These are phyloP conservation scores for Pseudonitzschia multistriata DNA, from an alignment of 108 stramenopile genomes.

Conservation along the genomic window DNA sequence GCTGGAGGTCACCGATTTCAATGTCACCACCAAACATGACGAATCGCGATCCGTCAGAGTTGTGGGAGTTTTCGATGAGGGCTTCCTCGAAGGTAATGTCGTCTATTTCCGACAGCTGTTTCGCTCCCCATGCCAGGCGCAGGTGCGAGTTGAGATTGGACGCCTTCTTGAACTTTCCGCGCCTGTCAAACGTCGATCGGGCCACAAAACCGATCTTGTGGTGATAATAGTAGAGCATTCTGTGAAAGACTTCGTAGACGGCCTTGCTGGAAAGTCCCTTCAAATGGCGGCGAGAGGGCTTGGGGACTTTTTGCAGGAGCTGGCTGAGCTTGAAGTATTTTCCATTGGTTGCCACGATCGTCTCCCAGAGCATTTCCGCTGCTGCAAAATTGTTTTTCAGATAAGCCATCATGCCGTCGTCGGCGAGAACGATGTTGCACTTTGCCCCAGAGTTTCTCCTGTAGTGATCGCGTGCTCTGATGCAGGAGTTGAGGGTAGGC, in stretches of 20 bases:
- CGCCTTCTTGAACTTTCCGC: slow-evolving; percentile 65
- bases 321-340: slow-evolving; percentile 38
- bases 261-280: slow-evolving; percentile 46
- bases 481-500: slow-evolving; percentile 46
- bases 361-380: slow-evolving; percentile 59
- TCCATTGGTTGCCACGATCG: slow-evolving; percentile 40
- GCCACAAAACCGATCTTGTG: slow-evolving; percentile 53
- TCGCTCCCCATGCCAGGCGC: slow-evolving; percentile 47
- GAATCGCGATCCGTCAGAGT: slow-evolving; percentile 44
- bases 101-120: slow-evolving; percentile 25
- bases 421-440: slow-evolving; percentile 49
- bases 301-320: slow-evolving; percentile 40
- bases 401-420: slow-evolving; percentile 56
- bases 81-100: slow-evolving; percentile 32
- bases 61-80: slow-evolving; percentile 39
- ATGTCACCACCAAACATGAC: slow-evolving; percentile 51
- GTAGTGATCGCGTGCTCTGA: slow-evolving; percentile 45
- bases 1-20: slow-evolving; percentile 39
- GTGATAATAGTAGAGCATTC: slow-evolving; percentile 59
- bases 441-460: slow-evolving; percentile 27
- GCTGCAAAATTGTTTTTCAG: slow-evolving; percentile 54
- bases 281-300: slow-evolving; percentile 48
- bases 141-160: slow-evolving; percentile 58
- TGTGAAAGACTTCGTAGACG: slow-evolving; percentile 57
- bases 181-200: slow-evolving; percentile 45